These are phyloP conservation scores for Sphaerulina populicola DNA, from an alignment of 2,329 filamentous ascomycete genomes.

Conservation along the genomic window DNA sequence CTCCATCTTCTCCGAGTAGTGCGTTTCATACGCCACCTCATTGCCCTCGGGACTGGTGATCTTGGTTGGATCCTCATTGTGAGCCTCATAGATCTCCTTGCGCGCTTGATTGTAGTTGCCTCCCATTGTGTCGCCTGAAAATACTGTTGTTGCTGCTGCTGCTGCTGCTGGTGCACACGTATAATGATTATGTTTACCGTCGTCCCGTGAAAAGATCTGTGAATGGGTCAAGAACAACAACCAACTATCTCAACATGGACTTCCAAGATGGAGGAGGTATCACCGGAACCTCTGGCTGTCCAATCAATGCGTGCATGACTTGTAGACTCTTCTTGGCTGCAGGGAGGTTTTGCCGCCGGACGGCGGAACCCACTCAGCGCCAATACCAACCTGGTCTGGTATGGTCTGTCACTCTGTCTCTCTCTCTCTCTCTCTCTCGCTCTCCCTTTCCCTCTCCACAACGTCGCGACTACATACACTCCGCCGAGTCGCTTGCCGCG, in stretches of 20 bases:
- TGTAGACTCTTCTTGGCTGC: background rate
- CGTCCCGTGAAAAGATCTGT: too few relatives aligned
- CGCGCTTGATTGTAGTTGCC: conserved; percentile 41
- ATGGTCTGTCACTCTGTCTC: too few relatives aligned
- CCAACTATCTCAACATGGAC: background rate
- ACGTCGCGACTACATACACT: background rate
- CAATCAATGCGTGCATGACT: background rate
- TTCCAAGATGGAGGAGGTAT: background rate
- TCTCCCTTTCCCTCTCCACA: background rate
- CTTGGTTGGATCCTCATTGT: conserved; percentile 58
- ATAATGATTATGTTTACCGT: background rate
- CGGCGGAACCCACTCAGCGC: background rate
- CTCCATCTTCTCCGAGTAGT: conserved; percentile 75
- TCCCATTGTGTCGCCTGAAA: conserved; percentile 7
- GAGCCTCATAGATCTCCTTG: conserved; percentile 63
- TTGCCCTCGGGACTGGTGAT: conserved; percentile 39
- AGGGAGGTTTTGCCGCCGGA: background rate
- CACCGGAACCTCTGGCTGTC: background rate
- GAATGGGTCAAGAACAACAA: background rate
- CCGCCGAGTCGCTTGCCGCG: background rate
- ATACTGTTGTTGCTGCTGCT: background rate
- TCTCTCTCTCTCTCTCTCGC: background rate
- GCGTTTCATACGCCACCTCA: conserved; percentile 63
- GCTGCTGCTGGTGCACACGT: too few relatives aligned
- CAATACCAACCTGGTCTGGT: background rate